Evolutionary conservation across 2,329 filamentous ascomycete genomes (phyloP).

Genomic region (Pestalotiopsis sp.): DNA sequence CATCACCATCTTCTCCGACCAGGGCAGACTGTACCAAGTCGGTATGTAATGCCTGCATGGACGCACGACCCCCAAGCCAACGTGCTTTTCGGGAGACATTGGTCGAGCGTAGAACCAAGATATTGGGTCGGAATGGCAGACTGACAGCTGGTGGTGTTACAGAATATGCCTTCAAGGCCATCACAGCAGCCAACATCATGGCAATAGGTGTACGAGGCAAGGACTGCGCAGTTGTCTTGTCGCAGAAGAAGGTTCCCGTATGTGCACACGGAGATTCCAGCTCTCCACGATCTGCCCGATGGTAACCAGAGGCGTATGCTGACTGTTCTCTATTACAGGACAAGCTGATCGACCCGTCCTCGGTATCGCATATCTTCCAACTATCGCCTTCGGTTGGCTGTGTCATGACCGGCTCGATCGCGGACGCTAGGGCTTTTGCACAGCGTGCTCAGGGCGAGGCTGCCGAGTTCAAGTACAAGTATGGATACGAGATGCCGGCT

Average conservation of each 20-base stretch:
- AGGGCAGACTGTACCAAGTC: slow-evolving; percentile 98
- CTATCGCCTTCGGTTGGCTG: slow-evolving; percentile 95
- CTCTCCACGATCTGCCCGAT: slow-evolving; percentile 19
- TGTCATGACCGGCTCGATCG: slow-evolving; percentile 98
- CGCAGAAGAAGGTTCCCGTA: slow-evolving; percentile 99
- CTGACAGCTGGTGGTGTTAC: slow-evolving; percentile 15
- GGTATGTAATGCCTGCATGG: slow-evolving; percentile 63
- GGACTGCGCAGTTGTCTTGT: slow-evolving; percentile 94
- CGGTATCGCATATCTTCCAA: slow-evolving; percentile 96
- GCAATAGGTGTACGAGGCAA: slow-evolving; percentile 95
- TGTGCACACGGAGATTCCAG: slow-evolving; percentile 39
- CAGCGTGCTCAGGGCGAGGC: slow-evolving; percentile 93
- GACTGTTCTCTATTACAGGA: slow-evolving; percentile 61
- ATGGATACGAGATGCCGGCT: slow-evolving; percentile 98
- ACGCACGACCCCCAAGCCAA: background rate
- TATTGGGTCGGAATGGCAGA: background rate
- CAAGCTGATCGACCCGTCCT: slow-evolving; percentile 97
- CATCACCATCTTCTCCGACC: slow-evolving; percentile 99
- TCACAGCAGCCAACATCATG: slow-evolving; percentile 99
- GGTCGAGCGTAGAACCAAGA: background rate
- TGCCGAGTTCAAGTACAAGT: slow-evolving; percentile 98
- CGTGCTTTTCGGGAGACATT: too few species aligned
- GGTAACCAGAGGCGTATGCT: slow-evolving; percentile 30
- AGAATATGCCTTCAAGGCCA: slow-evolving; percentile 99
- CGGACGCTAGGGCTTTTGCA: slow-evolving; percentile 91